Evolutionary conservation across 352 stramenopile genomes (phyloP), one percentile per base, ranked within the genome.

Genomic region (Globisporangium rhizosaccharum): DNA sequence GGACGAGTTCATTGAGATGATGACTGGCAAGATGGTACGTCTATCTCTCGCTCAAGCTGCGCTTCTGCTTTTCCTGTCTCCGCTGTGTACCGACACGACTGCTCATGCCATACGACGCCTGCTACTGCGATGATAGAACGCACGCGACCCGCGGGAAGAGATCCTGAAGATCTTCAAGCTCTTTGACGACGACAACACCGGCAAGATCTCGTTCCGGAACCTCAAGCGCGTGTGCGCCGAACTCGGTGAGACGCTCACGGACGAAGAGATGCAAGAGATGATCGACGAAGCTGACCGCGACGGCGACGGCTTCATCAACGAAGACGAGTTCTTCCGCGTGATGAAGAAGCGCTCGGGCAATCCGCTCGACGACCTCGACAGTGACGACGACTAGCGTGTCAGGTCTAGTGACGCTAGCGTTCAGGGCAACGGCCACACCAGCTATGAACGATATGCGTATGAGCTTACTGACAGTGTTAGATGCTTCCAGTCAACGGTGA

Each of bases 281-380:
- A 97, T 98, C 53, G 93, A 98, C 60, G 94, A 98, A 65, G 92
- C 93, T 17, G 94, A 98, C 56, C 79, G 92, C 14, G 91, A 97
- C 56, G 83, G 91, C 41, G 93, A 98, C 62, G 92, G 92, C 0
- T 73, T 97, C 20, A 97, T 98, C 67, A 98, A 97, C 61, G 86
- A 97, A 50, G 93, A 98, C 28, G 94, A 98, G 59, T 98, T 98
- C 67, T 97, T 96, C 65, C 83, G 90, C 12, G 90, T 98, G 36
- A 98, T 98, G 94, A 97, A 97, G 61, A 98, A 98, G 66, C 85
- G 92, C 7, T 94, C 87, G 15, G 92, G 96, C 6, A 96, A 97
- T 51, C 92, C 92, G 3, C 70, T 97, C 12, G 90, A 97, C 57
- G 91, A 97, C 63, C 67, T 97, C 10, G 85, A 94, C 51, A 94